These are phyloP conservation scores for Dichotomocladium elegans DNA, from an alignment of 371 early-diverging fungal genomes.

Conservation along the genomic window DNA sequence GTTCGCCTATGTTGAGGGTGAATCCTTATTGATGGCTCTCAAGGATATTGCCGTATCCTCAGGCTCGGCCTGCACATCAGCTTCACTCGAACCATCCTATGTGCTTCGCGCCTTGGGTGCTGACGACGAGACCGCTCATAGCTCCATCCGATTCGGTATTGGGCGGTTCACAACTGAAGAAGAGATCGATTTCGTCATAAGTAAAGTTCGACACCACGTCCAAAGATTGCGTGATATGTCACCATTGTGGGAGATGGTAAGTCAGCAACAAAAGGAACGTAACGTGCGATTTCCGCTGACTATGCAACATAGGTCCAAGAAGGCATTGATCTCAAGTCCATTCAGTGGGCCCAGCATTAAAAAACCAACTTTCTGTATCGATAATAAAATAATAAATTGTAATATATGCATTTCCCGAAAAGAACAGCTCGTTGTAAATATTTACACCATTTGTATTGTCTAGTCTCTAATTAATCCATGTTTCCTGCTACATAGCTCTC, in stretches of 20 bases:
- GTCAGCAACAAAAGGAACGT: background rate
- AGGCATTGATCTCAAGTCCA: constrained; percentile 89
- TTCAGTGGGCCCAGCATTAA: constrained; percentile 91
- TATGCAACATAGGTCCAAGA: constrained; percentile 62
- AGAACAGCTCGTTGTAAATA: background rate
- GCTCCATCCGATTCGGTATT: constrained; percentile 98
- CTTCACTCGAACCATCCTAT: constrained; percentile 98
- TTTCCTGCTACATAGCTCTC: too few relatives aligned
- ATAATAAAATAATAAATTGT: background rate
- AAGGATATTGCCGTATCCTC: constrained; percentile 98
- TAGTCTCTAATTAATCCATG: too few relatives aligned
- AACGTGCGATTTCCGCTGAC: background rate
- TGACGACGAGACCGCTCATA: constrained; percentile 98
- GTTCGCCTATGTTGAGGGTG: constrained; percentile 99
- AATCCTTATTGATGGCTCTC: constrained; percentile 98
- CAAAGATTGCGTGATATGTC: constrained; percentile 94
- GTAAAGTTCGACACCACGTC: constrained; percentile 88
- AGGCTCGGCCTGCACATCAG: constrained; percentile 99
- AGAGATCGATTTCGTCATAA: constrained; percentile 93
- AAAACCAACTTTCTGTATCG: background rate
- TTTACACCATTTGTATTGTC: background rate
- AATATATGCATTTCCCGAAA: background rate
- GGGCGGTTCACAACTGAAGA: constrained; percentile 98
- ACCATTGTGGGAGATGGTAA: constrained; percentile 98
- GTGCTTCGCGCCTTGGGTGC: constrained; percentile 98